Conservation (phyloP, 177 flowering plant species). For the Vitis hybrid region DNA sequence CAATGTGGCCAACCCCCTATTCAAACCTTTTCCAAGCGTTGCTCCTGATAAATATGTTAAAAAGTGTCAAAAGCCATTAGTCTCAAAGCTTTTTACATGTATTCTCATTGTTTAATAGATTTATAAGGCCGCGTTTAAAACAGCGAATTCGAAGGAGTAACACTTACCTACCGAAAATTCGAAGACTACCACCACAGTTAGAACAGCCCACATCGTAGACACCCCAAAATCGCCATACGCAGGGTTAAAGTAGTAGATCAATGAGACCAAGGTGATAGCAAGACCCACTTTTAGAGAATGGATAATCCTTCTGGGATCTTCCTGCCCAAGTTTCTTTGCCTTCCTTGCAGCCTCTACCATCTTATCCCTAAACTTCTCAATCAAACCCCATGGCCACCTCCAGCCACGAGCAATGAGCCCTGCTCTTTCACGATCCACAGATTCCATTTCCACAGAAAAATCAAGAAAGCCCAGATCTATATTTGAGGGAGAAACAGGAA, state of each 20-base stretch:
- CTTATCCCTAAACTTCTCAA: neutral
- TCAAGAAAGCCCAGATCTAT: too few species aligned
- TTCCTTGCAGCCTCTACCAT: neutral
- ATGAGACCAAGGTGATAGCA: conserved; percentile 36
- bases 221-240: conserved; percentile 24
- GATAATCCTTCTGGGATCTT: conserved; percentile 41
- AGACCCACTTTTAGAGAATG: conserved; percentile 39
- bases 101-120: too few species aligned
- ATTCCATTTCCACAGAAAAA: conserved; percentile 10
- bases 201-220: conserved; percentile 42
- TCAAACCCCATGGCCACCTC: neutral
- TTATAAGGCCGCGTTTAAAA: too few species aligned
- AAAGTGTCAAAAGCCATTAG: neutral
- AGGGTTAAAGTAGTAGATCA: conserved; percentile 29
- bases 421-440: conserved; percentile 6
- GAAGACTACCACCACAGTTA: conserved; percentile 45
- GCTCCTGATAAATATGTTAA: conserved; percentile 29
- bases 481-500: too few species aligned
- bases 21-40: conserved; percentile 38
- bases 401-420: neutral
- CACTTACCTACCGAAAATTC: conserved; percentile 29
- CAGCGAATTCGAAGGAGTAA: neutral
- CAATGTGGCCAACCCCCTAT: conserved; percentile 41
- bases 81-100: neutral
- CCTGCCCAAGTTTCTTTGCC: conserved; percentile 19